phyloP scores from a whole-genome alignment of 108 stramenopile genomes.

The Schizochytrium sp. region DNA sequence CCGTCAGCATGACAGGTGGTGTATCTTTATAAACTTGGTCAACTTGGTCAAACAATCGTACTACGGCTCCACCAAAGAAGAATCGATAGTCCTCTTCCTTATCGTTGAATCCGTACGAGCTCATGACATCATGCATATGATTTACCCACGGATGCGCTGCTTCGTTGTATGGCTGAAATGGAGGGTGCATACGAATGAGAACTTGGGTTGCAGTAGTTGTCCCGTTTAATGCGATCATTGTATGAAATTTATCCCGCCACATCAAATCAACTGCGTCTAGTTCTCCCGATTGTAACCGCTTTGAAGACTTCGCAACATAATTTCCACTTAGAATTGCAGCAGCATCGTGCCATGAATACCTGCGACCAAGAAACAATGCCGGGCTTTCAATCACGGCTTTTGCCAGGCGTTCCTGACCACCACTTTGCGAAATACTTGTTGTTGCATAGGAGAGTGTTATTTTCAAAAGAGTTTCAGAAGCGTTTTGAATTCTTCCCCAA shows the following conservation, averaged over 20 bases:
- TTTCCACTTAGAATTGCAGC: background rate
- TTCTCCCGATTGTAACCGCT: background rate
- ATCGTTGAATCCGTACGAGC: background rate
- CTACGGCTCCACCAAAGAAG: slow-evolving; percentile 48
- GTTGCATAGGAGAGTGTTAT: background rate
- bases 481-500: background rate
- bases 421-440: background rate
- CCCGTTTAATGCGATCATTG: background rate
- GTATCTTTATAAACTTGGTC: slow-evolving; percentile 52
- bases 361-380: background rate
- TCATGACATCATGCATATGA: background rate
- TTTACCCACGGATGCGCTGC: slow-evolving; percentile 33
- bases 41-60: slow-evolving; percentile 37
- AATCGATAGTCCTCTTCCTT: slow-evolving; percentile 14
- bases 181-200: slow-evolving; percentile 42
- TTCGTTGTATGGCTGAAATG: slow-evolving; percentile 49
- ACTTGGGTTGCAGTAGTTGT: slow-evolving; percentile 20
- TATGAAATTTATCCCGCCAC: slow-evolving; percentile 45
- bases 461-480: background rate
- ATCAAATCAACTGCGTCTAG: slow-evolving; percentile 32
- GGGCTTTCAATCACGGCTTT: slow-evolving; percentile 2
- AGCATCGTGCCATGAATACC: slow-evolving; percentile 14
- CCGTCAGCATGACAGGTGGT: slow-evolving; percentile 56
- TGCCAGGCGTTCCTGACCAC: background rate
- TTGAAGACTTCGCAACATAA: too few relatives aligned